A percentile compares a stretch with the other conserved stretches of the same genome.
These are phyloP conservation scores for Kalanchoe fedtschenkoi DNA, from an alignment of 164 flowering plant species.

Conservation along the genomic window DNA sequence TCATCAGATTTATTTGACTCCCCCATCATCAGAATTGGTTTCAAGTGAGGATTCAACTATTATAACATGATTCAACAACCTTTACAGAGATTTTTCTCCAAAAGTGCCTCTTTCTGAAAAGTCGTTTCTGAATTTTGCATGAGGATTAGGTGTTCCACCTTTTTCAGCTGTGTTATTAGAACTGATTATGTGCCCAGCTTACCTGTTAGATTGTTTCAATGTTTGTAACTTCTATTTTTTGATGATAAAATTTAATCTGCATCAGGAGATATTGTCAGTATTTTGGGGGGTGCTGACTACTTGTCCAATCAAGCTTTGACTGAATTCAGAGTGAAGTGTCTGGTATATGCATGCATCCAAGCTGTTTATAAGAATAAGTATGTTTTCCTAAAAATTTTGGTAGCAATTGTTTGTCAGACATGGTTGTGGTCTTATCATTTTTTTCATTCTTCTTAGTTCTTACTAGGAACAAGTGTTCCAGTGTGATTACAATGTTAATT, in stretches of 20 bases:
- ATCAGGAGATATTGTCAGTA: constrained; percentile 49
- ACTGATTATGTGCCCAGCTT: no score
- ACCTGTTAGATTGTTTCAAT: not conserved
- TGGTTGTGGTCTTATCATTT: not conserved
- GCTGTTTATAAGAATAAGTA: constrained; percentile 82
- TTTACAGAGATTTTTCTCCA: no score
- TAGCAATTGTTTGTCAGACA: not conserved
- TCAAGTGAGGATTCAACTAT: no score
- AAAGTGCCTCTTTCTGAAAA: no score
- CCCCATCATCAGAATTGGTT: no score
- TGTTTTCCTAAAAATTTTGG: constrained; percentile 1
- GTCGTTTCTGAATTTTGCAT: not conserved
- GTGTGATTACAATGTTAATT: not conserved
- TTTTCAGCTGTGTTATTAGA: not conserved
- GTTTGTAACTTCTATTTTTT: not conserved
- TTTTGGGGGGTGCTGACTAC: constrained; percentile 52
- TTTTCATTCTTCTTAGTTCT: not conserved
- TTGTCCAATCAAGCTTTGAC: constrained; percentile 27
- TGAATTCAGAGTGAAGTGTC: constrained; percentile 57
- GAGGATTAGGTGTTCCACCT: not conserved
- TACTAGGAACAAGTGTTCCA: not conserved
- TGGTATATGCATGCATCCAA: constrained; percentile 54
- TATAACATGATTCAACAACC: no score
- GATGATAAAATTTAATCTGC: constrained; percentile 8
- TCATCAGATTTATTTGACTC: no score